A percentile compares a stretch with the other conserved stretches of the same genome.
Conservation (phyloP, 176 grass and related monocot species). For the Ampelocalamus luodianensis region DNA sequence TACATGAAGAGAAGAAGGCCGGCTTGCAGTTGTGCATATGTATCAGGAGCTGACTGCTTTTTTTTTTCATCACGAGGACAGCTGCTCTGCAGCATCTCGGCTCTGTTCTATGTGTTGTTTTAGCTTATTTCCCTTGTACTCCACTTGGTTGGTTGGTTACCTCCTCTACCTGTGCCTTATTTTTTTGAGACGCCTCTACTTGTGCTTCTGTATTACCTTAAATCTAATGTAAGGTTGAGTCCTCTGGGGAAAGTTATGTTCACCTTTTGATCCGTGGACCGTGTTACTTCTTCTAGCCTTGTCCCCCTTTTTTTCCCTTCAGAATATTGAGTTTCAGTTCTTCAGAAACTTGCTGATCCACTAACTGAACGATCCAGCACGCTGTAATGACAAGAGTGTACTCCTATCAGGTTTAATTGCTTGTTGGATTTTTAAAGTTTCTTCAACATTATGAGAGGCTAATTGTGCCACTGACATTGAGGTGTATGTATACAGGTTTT, state of each 20-base stretch:
- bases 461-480: not conserved
- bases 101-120: not conserved
- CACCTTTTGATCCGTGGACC: not conserved
- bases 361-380: not conserved
- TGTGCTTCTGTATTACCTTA: not conserved
- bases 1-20: not conserved
- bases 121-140: not conserved
- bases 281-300: not conserved
- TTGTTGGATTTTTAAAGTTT: not conserved
- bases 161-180: not conserved
- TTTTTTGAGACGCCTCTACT: not conserved
- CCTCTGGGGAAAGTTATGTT: not conserved
- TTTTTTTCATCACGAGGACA: not conserved
- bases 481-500: not conserved
- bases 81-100: not conserved
- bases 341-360: not conserved
- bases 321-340: not conserved
- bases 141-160: not conserved
- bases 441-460: not conserved
- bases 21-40: not conserved
- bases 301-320: not conserved
- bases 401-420: not conserved
- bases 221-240: not conserved
- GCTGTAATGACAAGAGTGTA: not conserved
- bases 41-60: not conserved